Evolutionary conservation across 345 rosid genomes (phyloP).

Genomic region (Populus nigra): DNA sequence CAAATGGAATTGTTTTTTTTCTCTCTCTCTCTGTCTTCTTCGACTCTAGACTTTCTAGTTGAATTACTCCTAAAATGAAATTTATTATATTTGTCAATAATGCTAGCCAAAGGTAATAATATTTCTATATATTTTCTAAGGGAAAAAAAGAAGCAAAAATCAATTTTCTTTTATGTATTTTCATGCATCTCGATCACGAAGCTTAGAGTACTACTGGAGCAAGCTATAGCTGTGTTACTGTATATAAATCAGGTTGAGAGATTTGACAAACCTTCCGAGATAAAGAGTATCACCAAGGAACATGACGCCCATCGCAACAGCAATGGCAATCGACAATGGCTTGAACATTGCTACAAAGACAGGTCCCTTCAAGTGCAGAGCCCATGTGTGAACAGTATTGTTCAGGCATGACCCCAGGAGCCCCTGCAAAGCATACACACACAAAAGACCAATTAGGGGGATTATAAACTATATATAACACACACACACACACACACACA

Average conservation of each 20-base stretch:
- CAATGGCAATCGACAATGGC: constrained; percentile 36
- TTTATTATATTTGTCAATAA: too few relatives aligned
- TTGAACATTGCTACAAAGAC: constrained; percentile 33
- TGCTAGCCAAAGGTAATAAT: too few relatives aligned
- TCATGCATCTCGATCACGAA: too few relatives aligned
- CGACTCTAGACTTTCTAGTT: too few relatives aligned
- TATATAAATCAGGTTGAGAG: not conserved
- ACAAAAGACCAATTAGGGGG: not conserved
- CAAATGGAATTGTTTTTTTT: too few relatives aligned
- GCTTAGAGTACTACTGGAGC: not conserved
- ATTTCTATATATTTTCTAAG: too few relatives aligned
- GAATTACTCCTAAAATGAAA: too few relatives aligned
- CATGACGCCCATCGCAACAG: constrained; percentile 25
- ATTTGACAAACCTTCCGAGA: constrained; percentile 30
- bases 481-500: too few relatives aligned
- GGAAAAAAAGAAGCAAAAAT: too few relatives aligned
- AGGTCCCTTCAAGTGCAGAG: constrained; percentile 27
- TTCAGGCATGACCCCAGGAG: constrained; percentile 14
- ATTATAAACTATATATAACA: too few relatives aligned
- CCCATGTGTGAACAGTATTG: constrained; percentile 22
- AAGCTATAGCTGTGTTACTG: not conserved
- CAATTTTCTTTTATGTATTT: too few relatives aligned
- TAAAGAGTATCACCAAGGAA: constrained; percentile 30
- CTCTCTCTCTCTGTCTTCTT: too few relatives aligned
- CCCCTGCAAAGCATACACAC: constrained; percentile 5